phyloP scores from a whole-genome alignment of 2,329 filamentous ascomycete genomes.

The Diplodia sapinea region DNA sequence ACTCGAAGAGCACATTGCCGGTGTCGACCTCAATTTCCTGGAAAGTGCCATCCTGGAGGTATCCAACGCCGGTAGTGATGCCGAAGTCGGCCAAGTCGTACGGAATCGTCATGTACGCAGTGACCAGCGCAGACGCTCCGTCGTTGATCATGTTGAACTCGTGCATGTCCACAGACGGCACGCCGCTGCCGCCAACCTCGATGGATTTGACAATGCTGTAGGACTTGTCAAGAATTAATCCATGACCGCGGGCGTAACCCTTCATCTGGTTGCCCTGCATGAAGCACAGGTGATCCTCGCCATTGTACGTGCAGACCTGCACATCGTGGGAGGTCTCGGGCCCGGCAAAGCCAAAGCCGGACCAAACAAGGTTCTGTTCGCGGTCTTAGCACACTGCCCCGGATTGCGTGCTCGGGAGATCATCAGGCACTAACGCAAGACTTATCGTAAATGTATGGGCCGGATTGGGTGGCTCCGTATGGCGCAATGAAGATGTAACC shows the following conservation, averaged over 20 bases:
- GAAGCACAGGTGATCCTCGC: slow-evolving; percentile 57
- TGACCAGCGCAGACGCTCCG: slow-evolving; percentile 49
- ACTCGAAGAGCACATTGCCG: slow-evolving; percentile 63
- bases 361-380: slow-evolving; percentile 56
- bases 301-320: slow-evolving; percentile 58
- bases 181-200: slow-evolving; percentile 43
- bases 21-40: slow-evolving; percentile 62
- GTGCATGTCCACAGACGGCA: slow-evolving; percentile 58
- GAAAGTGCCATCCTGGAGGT: slow-evolving; percentile 59
- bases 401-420: slow-evolving; percentile 13
- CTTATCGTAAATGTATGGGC: slow-evolving; percentile 60
- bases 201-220: slow-evolving; percentile 58
- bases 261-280: slow-evolving; percentile 60
- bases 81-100: slow-evolving; percentile 54
- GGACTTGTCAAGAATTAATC: slow-evolving; percentile 58
- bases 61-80: slow-evolving; percentile 53
- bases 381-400: background rate
- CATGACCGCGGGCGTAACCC: slow-evolving; percentile 59
- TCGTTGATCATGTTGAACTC: slow-evolving; percentile 57
- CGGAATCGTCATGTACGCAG: slow-evolving; percentile 47
- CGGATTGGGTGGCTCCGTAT: slow-evolving; percentile 56
- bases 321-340: slow-evolving; percentile 54
- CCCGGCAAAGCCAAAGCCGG: slow-evolving; percentile 57
- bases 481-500: slow-evolving; percentile 60
- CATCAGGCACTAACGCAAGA: slow-evolving; percentile 46